phyloP scores from a whole-genome alignment of 139 green algal genomes.

The Chlamydomonas eustigma region DNA sequence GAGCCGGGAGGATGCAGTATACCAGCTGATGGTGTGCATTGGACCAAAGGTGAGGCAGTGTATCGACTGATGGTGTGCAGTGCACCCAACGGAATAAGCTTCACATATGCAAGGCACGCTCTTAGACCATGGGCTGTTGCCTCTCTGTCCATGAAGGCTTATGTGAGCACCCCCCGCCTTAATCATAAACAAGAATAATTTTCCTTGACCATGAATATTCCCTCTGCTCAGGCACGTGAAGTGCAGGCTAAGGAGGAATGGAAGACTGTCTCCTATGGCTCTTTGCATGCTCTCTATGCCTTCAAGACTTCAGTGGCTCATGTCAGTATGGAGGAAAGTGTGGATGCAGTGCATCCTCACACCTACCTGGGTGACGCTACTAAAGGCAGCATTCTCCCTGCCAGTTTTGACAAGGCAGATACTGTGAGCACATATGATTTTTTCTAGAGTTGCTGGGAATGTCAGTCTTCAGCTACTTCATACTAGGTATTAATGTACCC shows the following conservation, averaged over 20 bases:
- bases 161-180: too few relatives aligned
- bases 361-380: not conserved
- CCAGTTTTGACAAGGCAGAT: not conserved
- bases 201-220: too few relatives aligned
- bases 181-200: too few relatives aligned
- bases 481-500: too few relatives aligned
- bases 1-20: constrained; percentile 7
- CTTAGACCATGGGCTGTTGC: too few relatives aligned
- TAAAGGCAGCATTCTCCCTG: not conserved
- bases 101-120: not conserved
- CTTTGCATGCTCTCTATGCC: constrained; percentile 1
- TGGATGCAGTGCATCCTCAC: constrained; percentile 13
- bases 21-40: constrained; percentile 23
- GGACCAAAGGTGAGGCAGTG: constrained; percentile 8
- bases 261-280: not conserved
- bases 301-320: constrained; percentile 6
- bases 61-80: not conserved
- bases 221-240: not conserved
- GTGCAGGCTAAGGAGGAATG: not conserved
- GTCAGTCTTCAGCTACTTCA: too few relatives aligned
- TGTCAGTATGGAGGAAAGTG: not conserved
- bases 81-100: not conserved
- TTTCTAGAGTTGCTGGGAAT: too few relatives aligned
- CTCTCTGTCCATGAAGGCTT: too few relatives aligned
- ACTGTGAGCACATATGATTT: not conserved